phyloP scores from a whole-genome alignment of 2,329 filamentous ascomycete genomes.

The Pseudonectria buxi region DNA sequence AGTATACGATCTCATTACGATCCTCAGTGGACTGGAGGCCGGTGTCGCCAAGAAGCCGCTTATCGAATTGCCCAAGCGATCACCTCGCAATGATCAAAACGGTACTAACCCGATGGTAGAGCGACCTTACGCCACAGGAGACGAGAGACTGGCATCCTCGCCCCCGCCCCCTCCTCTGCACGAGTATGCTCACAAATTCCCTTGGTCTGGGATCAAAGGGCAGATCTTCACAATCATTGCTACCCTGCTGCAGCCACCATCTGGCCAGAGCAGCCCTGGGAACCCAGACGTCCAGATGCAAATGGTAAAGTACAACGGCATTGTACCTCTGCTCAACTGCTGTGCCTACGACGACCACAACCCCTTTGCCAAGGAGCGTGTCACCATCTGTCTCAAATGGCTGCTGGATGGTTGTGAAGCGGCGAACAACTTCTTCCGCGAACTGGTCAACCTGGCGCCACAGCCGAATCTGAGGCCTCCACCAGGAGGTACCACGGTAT shows the following conservation, averaged over 20 bases:
- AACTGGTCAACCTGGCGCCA: conserved; percentile 46
- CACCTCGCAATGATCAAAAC: conserved; percentile 10
- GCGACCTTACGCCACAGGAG: conserved; percentile 48
- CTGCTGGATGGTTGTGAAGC: conserved; percentile 67
- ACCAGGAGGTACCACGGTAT: conserved; percentile 29
- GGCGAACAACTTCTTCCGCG: conserved; percentile 64
- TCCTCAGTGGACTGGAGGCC: conserved; percentile 80
- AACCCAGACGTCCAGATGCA: conserved; percentile 78
- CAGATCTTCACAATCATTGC: conserved; percentile 87
- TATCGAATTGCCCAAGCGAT: conserved; percentile 35
- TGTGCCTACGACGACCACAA: conserved; percentile 90
- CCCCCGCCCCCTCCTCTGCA: conserved; percentile 44
- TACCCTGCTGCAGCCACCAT: conserved; percentile 78
- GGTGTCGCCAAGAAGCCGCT: conserved; percentile 79
- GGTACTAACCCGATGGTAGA: conserved; percentile 44
- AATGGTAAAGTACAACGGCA: conserved; percentile 75
- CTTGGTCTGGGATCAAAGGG: conserved; percentile 76
- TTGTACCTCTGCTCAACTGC: conserved; percentile 82
- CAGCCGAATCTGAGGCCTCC: conserved; percentile 32
- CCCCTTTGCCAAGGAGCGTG: conserved; percentile 87
- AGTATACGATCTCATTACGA: conserved; percentile 77
- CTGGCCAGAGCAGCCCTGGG: conserved; percentile 51
- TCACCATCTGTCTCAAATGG: conserved; percentile 83
- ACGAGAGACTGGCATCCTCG: conserved; percentile 28
- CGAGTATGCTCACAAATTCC: conserved; percentile 56